phyloP scores from a whole-genome alignment of 1,284 basidiomycete genomes.

The Microbotryum violaceum region DNA sequence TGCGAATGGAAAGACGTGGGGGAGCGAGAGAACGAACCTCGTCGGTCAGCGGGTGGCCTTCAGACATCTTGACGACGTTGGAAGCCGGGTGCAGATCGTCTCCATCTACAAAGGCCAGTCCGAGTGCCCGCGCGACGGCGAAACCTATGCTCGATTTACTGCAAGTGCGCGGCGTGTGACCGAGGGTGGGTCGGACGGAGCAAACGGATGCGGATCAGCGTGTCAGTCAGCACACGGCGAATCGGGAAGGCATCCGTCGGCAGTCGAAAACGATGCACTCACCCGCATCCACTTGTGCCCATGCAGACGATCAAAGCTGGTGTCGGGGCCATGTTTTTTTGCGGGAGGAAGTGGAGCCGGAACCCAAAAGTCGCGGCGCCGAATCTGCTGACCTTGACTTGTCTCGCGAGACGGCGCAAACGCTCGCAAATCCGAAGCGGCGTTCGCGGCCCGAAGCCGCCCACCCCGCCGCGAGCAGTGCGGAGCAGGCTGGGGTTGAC shows the following conservation, averaged over 20 bases:
- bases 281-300: conserved; percentile 35
- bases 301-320: conserved; percentile 32
- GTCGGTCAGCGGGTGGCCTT: conserved; percentile 70
- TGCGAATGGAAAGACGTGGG: neutral
- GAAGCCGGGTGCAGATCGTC: conserved; percentile 75
- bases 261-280: neutral
- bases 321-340: conserved; percentile 3
- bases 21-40: conserved; percentile 40
- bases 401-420: no score
- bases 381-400: no score
- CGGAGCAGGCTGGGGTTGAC: no score
- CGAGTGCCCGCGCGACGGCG: conserved; percentile 55
- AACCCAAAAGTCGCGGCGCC: no score
- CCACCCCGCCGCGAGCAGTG: no score
- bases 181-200: neutral
- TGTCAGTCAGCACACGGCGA: neutral
- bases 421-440: no score
- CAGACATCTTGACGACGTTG: conserved; percentile 84
- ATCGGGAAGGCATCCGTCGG: no score
- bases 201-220: neutral
- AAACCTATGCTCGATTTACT: conserved; percentile 78
- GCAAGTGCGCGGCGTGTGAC: conserved; percentile 8
- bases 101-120: conserved; percentile 74
- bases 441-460: no score
- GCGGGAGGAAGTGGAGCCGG: neutral